These are phyloP conservation scores for Spencermartinsiella europaea DNA, from an alignment of 805 yeast species.

Conservation along the genomic window DNA sequence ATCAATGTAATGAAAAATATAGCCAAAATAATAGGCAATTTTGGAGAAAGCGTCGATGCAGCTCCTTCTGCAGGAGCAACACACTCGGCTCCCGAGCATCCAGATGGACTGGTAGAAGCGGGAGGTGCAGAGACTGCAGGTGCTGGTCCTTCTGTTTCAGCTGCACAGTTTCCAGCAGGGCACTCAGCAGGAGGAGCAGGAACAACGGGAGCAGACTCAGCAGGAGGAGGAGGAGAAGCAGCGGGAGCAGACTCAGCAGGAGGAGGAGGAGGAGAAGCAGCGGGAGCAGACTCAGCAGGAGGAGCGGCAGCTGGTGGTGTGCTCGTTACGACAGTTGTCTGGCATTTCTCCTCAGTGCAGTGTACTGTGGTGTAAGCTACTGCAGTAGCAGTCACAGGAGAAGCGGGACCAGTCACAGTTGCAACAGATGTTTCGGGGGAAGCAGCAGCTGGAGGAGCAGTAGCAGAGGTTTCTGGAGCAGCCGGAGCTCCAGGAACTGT, in stretches of 20 bases:
- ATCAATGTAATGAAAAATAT: not conserved
- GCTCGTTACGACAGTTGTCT: not conserved
- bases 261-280: no score
- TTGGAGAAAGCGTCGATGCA: not conserved
- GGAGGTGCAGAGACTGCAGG: not conserved
- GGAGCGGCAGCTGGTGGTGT: not conserved
- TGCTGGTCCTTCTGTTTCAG: not conserved
- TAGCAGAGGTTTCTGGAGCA: not conserved
- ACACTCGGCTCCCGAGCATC: constrained; percentile 4
- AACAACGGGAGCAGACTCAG: not conserved
- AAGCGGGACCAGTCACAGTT: not conserved
- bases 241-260: no score
- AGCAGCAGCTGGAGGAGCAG: constrained; percentile 1
- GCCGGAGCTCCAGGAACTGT: constrained; percentile 1
- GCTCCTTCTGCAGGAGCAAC: not conserved
- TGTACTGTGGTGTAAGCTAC: constrained; percentile 2
- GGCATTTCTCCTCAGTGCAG: not conserved
- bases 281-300: no score
- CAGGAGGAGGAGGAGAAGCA: no score
- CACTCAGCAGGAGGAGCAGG: constrained; percentile 1
- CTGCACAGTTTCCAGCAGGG: not conserved
- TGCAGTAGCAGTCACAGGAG: constrained; percentile 1
- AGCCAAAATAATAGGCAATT: not conserved
- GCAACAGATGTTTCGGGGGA: not conserved
- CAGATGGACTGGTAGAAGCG: not conserved